Evolutionary conservation across 768 basidiomycete genomes (phyloP).

Genomic region (Psilocybe tampanensis): DNA sequence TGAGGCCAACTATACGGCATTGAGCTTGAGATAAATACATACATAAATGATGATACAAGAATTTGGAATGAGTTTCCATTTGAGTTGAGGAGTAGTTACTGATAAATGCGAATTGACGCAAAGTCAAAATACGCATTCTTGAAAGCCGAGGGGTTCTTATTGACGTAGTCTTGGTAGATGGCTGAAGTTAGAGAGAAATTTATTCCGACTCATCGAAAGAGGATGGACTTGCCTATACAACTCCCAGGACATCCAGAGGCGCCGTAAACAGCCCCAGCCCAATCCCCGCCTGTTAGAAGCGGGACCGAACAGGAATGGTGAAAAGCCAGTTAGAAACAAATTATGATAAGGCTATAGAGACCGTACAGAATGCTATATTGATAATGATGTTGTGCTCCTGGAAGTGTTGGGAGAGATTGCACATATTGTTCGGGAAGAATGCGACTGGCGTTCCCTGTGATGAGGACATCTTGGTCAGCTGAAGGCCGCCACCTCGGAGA

Average conservation of each 20-base stretch:
- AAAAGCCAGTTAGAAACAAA: too few species aligned
- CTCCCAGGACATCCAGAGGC: slow-evolving; percentile 52
- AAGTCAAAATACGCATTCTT: slow-evolving; percentile 67
- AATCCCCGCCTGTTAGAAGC: slow-evolving; percentile 60
- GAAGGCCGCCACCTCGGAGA: too few species aligned
- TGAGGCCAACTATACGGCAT: too few species aligned
- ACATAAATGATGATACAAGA: too few species aligned
- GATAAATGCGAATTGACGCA: slow-evolving; percentile 46
- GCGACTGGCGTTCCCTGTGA: slow-evolving; percentile 57
- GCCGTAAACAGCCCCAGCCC: slow-evolving; percentile 53
- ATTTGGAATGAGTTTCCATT: too few species aligned
- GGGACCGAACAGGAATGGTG: too few species aligned
- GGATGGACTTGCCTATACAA: slow-evolving; percentile 45
- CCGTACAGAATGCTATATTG: slow-evolving; percentile 45
- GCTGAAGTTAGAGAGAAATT: background rate
- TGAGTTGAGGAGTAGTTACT: slow-evolving; percentile 9
- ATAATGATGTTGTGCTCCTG: slow-evolving; percentile 64
- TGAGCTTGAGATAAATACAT: too few species aligned
- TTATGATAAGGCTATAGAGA: slow-evolving; percentile 1
- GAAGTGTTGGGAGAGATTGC: slow-evolving; percentile 60
- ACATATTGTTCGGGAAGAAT: slow-evolving; percentile 59
- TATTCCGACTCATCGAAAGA: background rate
- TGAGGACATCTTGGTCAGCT: background rate
- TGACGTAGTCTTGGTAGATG: slow-evolving; percentile 49
- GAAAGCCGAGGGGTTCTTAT: slow-evolving; percentile 63